Conservation (phyloP, 805 yeast genomes). For the Metschnikowia koreensis region DNA sequence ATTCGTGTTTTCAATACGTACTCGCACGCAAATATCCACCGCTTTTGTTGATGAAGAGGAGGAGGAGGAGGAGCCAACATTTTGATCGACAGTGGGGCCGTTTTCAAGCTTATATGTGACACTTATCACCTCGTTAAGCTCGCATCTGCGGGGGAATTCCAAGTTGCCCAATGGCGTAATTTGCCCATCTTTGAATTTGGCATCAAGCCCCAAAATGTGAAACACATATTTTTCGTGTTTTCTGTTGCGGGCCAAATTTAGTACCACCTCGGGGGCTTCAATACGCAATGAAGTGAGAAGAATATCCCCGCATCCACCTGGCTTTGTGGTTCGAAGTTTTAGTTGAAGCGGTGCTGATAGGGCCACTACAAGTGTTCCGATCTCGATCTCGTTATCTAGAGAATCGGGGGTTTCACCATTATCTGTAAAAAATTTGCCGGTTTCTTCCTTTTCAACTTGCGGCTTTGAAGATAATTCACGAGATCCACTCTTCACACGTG, state of each 20-base stretch:
- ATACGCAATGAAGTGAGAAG: conserved; percentile 49
- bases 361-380: conserved; percentile 19
- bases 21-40: conserved; percentile 24
- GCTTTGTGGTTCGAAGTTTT: conserved; percentile 45
- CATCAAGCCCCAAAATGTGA: conserved; percentile 22
- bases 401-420: not conserved
- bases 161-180: conserved; percentile 21
- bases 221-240: conserved; percentile 17
- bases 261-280: conserved; percentile 44
- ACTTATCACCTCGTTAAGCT: conserved; percentile 10
- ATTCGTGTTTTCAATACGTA: conserved; percentile 24
- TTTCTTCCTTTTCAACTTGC: not conserved
- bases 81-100: conserved; percentile 17
- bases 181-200: conserved; percentile 30
- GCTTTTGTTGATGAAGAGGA: not conserved
- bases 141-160: conserved; percentile 11
- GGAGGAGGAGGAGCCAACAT: not conserved
- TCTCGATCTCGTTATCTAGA: not conserved
- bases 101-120: conserved; percentile 20
- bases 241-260: not conserved
- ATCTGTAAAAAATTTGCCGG: not conserved
- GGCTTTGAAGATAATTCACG: not conserved
- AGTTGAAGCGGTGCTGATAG: conserved; percentile 42
- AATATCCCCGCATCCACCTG: conserved; percentile 46
- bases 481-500: not conserved